These are phyloP conservation scores for Saccharomyces kudriavzevii DNA, from an alignment of 805 yeast species.

Conservation along the genomic window DNA sequence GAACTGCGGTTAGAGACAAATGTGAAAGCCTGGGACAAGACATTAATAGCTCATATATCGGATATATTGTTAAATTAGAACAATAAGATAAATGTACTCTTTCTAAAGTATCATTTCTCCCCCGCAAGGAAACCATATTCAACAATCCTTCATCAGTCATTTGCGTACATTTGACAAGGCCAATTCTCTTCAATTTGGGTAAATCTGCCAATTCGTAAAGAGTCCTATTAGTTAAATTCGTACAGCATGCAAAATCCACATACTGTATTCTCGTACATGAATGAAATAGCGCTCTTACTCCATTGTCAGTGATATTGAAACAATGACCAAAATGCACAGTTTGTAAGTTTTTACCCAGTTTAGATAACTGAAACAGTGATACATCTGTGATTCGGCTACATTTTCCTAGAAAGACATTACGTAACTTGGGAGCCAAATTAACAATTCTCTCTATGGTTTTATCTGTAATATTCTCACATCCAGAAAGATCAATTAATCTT, in stretches of 20 bases:
- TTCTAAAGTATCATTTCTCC: slow-evolving; percentile 74
- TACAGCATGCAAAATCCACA: slow-evolving; percentile 91
- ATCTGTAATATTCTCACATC: slow-evolving; percentile 76
- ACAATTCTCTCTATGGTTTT: slow-evolving; percentile 66
- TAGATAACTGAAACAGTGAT: slow-evolving; percentile 61
- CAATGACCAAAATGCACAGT: slow-evolving; percentile 94
- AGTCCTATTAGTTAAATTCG: slow-evolving; percentile 77
- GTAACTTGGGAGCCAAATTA: slow-evolving; percentile 68
- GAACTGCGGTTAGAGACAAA: slow-evolving; percentile 83
- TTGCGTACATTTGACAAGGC: slow-evolving; percentile 82
- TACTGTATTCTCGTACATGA: slow-evolving; percentile 81
- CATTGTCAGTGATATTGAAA: slow-evolving; percentile 78
- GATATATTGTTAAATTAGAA: slow-evolving; percentile 65
- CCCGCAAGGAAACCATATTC: slow-evolving; percentile 58
- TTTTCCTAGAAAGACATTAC: slow-evolving; percentile 84
- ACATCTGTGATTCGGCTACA: slow-evolving; percentile 82
- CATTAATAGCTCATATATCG: slow-evolving; percentile 65
- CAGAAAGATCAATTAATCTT: slow-evolving; percentile 77
- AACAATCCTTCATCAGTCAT: slow-evolving; percentile 79
- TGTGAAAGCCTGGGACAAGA: slow-evolving; percentile 85
- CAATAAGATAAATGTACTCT: slow-evolving; percentile 92
- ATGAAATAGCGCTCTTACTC: slow-evolving; percentile 66
- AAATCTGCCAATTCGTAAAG: slow-evolving; percentile 67
- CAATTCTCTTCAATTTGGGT: slow-evolving; percentile 80
- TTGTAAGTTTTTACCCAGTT: slow-evolving; percentile 71